These are phyloP conservation scores for Colletotrichum destructivum DNA, from an alignment of 2,329 filamentous ascomycete species.

Conservation along the genomic window DNA sequence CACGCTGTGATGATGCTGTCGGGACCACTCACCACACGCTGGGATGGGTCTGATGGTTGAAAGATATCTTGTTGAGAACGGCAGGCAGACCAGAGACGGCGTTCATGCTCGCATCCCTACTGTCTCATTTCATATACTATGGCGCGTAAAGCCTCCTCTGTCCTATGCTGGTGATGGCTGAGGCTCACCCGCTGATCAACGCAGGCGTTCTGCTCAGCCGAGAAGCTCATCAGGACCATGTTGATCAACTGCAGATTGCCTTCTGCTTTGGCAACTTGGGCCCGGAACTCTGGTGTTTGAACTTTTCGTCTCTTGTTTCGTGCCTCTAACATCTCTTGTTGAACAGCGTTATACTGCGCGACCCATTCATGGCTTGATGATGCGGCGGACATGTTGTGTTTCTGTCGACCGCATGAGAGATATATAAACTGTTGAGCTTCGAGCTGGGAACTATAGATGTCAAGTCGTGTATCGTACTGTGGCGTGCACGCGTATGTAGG, in stretches of 20 bases:
- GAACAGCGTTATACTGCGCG: not conserved
- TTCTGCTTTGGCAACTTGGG: constrained; percentile 2
- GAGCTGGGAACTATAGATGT: not conserved
- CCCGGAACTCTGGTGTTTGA: constrained; percentile 2
- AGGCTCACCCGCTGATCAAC: not conserved
- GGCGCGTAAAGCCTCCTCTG: too few relatives aligned
- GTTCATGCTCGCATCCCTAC: too few relatives aligned
- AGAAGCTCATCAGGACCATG: constrained; percentile 17
- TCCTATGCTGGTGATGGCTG: not conserved
- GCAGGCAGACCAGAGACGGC: too few relatives aligned
- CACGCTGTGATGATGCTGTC: not conserved
- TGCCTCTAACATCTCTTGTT: not conserved
- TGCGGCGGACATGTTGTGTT: not conserved
- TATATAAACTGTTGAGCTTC: not conserved
- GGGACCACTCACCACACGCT: too few relatives aligned
- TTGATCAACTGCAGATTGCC: constrained; percentile 8
- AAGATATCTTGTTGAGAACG: too few relatives aligned
- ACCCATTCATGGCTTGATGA: not conserved
- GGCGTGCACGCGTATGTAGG: not conserved
- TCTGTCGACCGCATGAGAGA: not conserved
- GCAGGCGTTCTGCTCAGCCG: constrained; percentile 9
- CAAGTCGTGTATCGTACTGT: not conserved
- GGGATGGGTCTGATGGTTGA: too few relatives aligned
- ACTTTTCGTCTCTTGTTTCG: not conserved
- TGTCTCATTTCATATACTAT: too few relatives aligned